Percentiles rank a stretch among this genome's conserved stretches.
Conservation (phyloP, 2,329 filamentous ascomycete species). For the Xylaria sp. region DNA sequence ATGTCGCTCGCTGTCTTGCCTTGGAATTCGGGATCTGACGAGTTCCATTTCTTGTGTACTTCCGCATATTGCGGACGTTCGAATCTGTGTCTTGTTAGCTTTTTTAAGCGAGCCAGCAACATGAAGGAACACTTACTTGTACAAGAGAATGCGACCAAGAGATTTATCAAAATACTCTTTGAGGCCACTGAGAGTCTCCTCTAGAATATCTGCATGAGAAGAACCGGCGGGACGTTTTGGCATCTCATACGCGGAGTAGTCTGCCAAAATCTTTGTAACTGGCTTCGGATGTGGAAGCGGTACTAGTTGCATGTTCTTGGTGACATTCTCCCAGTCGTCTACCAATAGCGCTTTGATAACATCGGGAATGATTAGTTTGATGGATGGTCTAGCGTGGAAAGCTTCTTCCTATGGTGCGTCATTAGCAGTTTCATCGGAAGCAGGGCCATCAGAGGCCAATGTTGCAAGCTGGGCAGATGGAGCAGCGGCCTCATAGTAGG, state of each 20-base stretch:
- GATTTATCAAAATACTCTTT: conserved; percentile 95
- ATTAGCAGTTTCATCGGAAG: conserved; percentile 25
- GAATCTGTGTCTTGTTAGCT: conserved; percentile 66
- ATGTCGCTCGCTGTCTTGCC: conserved; percentile 80
- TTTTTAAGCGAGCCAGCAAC: background rate
- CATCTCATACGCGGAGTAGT: conserved; percentile 79
- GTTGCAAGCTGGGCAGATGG: background rate
- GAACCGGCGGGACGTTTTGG: conserved; percentile 72
- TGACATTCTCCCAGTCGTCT: conserved; percentile 99
- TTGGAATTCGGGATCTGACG: conserved; percentile 68
- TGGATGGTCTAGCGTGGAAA: conserved; percentile 84
- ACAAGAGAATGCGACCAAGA: conserved; percentile 87
- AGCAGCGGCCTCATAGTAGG: conserved; percentile 15
- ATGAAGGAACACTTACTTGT: conserved; percentile 62
- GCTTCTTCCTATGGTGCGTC: conserved; percentile 76
- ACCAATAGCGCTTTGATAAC: conserved; percentile 91
- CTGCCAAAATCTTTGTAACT: conserved; percentile 80
- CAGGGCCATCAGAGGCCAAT: background rate
- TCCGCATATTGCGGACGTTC: conserved; percentile 90
- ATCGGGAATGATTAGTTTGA: conserved; percentile 88
- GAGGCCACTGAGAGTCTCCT: conserved; percentile 87
- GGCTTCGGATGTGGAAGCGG: conserved; percentile 81
- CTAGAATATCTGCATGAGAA: conserved; percentile 83
- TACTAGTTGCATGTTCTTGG: conserved; percentile 91
- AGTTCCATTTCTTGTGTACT: conserved; percentile 75